Evolutionary conservation across 768 basidiomycete species (phyloP), one percentile per base, ranked within the genome.

Genomic region (Candolleomyces efflorescens): DNA sequence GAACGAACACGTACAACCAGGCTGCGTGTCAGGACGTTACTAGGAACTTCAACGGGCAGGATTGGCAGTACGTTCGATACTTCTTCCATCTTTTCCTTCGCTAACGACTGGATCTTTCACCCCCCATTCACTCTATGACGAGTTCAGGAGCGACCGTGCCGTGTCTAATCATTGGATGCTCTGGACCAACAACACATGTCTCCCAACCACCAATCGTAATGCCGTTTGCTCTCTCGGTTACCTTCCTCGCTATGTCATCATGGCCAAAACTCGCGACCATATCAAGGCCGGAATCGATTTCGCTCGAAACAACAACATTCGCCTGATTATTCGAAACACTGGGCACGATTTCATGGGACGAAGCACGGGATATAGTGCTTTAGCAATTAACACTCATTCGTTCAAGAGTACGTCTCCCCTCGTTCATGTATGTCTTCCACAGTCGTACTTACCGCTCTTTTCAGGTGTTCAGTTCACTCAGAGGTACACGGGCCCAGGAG

Each of bases 281-380:
- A 59, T 65, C 53, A 61, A 63, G 43, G 63, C 66, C 32, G 62
- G 59, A 12, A 58, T 67, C 41, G 62, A 58, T 27, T 67, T 67
- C 44, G 63, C 66, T 9, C 59, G 58, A 24, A 46, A 59, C 9
- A 56, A 64, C 37, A 65, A 67, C 46, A 54, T 67, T 20, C 59
- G 66, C 18, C 63, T 67, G 24, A 56, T 67, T n/a, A 60, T 67
- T 10, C 63, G 65, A 41, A 67, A 65, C 51, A 65, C 64, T 0
- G 66, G 66, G 17, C 66, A 67, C 39, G 66, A 60, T 44, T 65
- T 63, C 55, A 64, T 67, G 62, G 63, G 63, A 17, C 59, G 63
- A 46, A 65, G 64, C 4, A 63, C 64, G 17, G 66, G 66, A 12
- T 65, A 54, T 39, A 63, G 66, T 9, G 50, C 63, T 11, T 49